phyloP scores from a whole-genome alignment of 2,329 filamentous ascomycete species.

The Fusarium gaditjirri region DNA sequence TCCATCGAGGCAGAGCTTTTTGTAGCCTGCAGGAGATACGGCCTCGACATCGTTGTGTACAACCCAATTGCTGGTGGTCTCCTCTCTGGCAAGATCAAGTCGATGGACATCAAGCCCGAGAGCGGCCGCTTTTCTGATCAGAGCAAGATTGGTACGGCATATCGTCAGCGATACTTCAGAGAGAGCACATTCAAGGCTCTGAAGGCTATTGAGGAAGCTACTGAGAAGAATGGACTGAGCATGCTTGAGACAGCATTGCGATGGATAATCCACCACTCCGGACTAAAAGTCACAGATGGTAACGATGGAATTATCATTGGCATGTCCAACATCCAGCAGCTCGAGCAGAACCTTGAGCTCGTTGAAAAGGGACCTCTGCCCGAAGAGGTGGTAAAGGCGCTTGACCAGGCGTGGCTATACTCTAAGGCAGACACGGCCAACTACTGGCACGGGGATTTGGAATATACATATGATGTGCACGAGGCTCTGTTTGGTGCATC shows the following conservation, averaged over 20 bases:
- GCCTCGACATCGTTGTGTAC: slow-evolving; percentile 82
- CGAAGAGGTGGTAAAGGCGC: slow-evolving; percentile 76
- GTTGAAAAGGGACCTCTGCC: slow-evolving; percentile 78
- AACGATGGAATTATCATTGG: slow-evolving; percentile 71
- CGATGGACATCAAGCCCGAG: slow-evolving; percentile 67
- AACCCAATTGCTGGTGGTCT: slow-evolving; percentile 85
- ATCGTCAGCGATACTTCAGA: slow-evolving; percentile 78
- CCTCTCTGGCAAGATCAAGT: slow-evolving; percentile 83
- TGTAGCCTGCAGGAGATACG: slow-evolving; percentile 78
- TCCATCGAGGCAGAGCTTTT: slow-evolving; percentile 80
- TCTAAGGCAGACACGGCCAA: slow-evolving; percentile 66
- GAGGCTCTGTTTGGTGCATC: slow-evolving; percentile 65
- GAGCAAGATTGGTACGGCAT: slow-evolving; percentile 64
- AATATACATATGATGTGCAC: slow-evolving; percentile 74
- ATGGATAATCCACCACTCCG: slow-evolving; percentile 78
- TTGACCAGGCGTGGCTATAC: slow-evolving; percentile 83
- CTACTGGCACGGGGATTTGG: slow-evolving; percentile 70
- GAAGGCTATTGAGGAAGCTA: slow-evolving; percentile 72
- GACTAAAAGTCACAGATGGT: slow-evolving; percentile 61
- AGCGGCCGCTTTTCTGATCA: slow-evolving; percentile 77
- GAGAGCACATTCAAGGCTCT: slow-evolving; percentile 73
- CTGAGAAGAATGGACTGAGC: slow-evolving; percentile 73
- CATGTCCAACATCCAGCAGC: slow-evolving; percentile 66
- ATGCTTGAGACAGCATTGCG: slow-evolving; percentile 79
- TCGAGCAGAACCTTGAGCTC: slow-evolving; percentile 66